Conservation (phyloP, 257 asterid species). For the Forsythia suspensa region DNA sequence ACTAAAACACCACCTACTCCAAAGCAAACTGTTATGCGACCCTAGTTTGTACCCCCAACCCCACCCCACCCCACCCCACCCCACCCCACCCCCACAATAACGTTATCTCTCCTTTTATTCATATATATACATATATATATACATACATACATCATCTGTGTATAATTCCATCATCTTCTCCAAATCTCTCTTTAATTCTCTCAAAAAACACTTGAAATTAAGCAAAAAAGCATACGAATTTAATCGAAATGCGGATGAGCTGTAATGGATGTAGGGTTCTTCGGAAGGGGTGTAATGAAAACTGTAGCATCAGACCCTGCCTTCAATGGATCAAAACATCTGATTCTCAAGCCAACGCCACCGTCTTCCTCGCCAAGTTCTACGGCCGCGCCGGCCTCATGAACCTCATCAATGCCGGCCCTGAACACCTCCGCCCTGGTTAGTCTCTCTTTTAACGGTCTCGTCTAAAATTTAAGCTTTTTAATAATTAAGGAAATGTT, state of each 20-base stretch:
- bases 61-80: no score
- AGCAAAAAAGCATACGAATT: neutral
- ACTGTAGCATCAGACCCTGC: slow-evolving; percentile 74
- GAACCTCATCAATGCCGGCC: slow-evolving; percentile 78
- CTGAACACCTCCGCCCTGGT: slow-evolving; percentile 80
- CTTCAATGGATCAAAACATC: slow-evolving; percentile 73
- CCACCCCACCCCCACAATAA: neutral
- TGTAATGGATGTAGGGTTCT: slow-evolving; percentile 90
- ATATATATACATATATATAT: neutral
- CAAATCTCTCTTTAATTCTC: neutral
- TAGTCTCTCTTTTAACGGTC: neutral
- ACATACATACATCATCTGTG: neutral
- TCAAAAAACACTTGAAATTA: neutral
- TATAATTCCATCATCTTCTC: neutral
- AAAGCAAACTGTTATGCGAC: slow-evolving; percentile 46
- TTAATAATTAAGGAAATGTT: neutral
- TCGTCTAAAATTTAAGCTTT: neutral
- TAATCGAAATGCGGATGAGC: slow-evolving; percentile 63
- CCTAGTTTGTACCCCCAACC: slow-evolving; percentile 26
- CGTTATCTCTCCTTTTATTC: neutral
- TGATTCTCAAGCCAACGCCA: slow-evolving; percentile 76
- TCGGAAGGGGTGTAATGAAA: slow-evolving; percentile 76
- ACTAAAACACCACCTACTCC: slow-evolving; percentile 16
- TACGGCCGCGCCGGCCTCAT: slow-evolving; percentile 92
- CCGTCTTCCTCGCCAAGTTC: slow-evolving; percentile 82